Evolutionary conservation across 2,329 filamentous ascomycete species (phyloP).

Genomic region (Xylaria sp.): DNA sequence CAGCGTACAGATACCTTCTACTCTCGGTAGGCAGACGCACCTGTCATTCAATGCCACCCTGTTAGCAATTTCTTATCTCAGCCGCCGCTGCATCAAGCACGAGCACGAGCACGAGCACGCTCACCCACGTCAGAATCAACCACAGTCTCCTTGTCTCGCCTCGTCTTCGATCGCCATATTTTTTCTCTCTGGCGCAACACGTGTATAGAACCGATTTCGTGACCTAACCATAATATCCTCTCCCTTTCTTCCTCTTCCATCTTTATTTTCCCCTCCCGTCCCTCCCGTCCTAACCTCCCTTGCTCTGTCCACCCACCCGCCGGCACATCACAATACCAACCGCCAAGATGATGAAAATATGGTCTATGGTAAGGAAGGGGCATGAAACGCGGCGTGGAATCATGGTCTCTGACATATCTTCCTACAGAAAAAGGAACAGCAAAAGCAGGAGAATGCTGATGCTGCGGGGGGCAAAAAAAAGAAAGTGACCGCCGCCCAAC

Average conservation of each 20-base stretch:
- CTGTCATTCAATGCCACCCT: not conserved
- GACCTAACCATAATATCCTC: not conserved
- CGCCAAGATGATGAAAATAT: slow-evolving; percentile 95
- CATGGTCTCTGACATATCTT: slow-evolving; percentile 48
- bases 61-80: slow-evolving; percentile 29
- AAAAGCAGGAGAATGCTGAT: slow-evolving; percentile 88
- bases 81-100: slow-evolving; percentile 5
- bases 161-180: not conserved
- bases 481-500: slow-evolving; percentile 96
- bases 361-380: slow-evolving; percentile 86
- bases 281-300: too few relatives aligned
- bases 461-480: slow-evolving; percentile 87
- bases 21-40: not conserved
- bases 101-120: not conserved
- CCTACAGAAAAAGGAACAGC: slow-evolving; percentile 90
- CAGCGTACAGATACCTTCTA: slow-evolving; percentile 1
- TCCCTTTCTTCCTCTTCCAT: not conserved
- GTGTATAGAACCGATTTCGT: not conserved
- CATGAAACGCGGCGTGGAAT: not conserved
- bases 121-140: slow-evolving; percentile 7
- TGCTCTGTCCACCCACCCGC: slow-evolving; percentile 5
- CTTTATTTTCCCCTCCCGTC: not conserved
- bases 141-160: not conserved
- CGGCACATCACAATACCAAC: slow-evolving; percentile 25
- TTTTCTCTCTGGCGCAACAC: not conserved